Conservation (phyloP, 345 rosid species). For the Eucalyptus leucophloia region DNA sequence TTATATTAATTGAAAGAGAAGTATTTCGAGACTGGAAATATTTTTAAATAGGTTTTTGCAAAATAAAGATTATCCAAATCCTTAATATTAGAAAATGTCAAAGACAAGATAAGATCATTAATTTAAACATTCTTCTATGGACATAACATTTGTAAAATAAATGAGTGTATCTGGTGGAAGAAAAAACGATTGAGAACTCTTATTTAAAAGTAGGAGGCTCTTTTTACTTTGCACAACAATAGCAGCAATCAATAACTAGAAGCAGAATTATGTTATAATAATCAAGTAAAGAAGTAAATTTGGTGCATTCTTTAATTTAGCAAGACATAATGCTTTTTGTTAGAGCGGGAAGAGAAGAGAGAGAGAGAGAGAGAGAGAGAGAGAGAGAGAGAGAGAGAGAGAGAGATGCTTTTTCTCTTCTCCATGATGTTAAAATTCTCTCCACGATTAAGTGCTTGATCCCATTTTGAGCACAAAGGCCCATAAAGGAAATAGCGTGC, state of each 20-base stretch:
- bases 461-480: background rate
- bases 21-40: background rate
- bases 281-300: background rate
- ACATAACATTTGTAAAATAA: background rate
- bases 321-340: background rate
- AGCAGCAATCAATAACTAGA: background rate
- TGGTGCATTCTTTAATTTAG: background rate
- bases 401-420: background rate
- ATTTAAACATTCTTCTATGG: background rate
- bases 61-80: background rate
- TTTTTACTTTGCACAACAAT: background rate
- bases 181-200: background rate
- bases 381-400: too few relatives aligned
- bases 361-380: too few relatives aligned
- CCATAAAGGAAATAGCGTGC: background rate
- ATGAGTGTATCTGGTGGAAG: background rate
- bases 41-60: background rate
- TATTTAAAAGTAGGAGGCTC: background rate
- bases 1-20: background rate
- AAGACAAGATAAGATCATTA: background rate
- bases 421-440: background rate
- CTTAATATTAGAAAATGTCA: background rate
- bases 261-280: background rate
- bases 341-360: background rate
- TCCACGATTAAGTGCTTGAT: background rate